Evolutionary conservation across 2,329 filamentous ascomycete species (phyloP).

Genomic region (Botrytis tulipae): DNA sequence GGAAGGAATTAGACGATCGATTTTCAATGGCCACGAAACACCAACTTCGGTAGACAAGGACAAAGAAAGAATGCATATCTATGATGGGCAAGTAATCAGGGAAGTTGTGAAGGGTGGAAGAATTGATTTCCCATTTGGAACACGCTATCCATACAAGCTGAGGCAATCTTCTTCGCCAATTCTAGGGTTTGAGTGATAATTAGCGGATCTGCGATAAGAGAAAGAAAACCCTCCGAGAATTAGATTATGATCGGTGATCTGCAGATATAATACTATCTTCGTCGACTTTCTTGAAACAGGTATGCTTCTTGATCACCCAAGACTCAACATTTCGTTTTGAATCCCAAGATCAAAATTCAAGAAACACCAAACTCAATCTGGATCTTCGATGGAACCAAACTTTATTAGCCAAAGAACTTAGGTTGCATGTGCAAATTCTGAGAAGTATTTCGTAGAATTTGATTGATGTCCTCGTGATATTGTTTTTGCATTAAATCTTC

Average conservation of each 20-base stretch:
- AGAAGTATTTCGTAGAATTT: slow-evolving; percentile 14
- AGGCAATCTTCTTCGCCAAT: neutral
- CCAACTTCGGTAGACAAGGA: neutral
- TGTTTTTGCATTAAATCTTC: slow-evolving; percentile 15
- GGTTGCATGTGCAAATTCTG: slow-evolving; percentile 4
- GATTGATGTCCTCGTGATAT: slow-evolving; percentile 18
- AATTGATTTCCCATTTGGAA: neutral
- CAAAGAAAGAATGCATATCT: neutral
- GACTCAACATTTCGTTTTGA: neutral
- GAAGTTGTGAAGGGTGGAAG: neutral
- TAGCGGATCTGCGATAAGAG: neutral
- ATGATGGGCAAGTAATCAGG: neutral
- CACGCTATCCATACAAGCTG: slow-evolving; percentile 1
- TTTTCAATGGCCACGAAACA: neutral
- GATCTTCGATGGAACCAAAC: neutral
- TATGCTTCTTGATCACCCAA: neutral
- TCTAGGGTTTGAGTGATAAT: neutral
- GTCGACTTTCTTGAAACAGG: neutral
- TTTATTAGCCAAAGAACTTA: slow-evolving; percentile 4
- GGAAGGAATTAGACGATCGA: neutral
- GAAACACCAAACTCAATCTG: slow-evolving; percentile 13
- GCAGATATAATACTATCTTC: slow-evolving; percentile 9
- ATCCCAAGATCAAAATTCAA: neutral
- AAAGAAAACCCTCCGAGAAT: neutral
- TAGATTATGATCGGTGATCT: slow-evolving; percentile 9